Conservation (phyloP, 1,284 basidiomycete genomes). For the Moesziomyces sp. region DNA sequence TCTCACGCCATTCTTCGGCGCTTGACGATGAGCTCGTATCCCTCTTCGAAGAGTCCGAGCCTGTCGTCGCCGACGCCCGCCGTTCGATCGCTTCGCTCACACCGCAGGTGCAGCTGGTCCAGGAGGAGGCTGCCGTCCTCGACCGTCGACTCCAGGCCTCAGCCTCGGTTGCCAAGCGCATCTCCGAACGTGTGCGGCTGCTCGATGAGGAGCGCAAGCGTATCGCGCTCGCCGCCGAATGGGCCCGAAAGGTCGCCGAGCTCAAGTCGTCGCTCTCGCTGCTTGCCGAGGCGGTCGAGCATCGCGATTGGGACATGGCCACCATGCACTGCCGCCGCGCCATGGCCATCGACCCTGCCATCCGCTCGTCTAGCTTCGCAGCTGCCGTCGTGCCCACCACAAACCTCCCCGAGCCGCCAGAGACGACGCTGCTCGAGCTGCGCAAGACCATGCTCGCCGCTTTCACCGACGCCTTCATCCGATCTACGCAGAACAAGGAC, state of each 20-base stretch:
- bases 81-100: constrained; percentile 71
- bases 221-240: constrained; percentile 83
- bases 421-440: constrained; percentile 81
- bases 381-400: constrained; percentile 88
- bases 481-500: constrained; percentile 75
- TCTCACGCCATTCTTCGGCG: constrained; percentile 81
- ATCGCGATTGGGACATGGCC: constrained; percentile 93
- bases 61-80: constrained; percentile 33
- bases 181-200: constrained; percentile 85
- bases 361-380: constrained; percentile 86
- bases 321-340: constrained; percentile 88
- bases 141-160: constrained; percentile 75
- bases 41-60: constrained; percentile 74
- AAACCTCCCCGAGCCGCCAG: constrained; percentile 84
- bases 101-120: constrained; percentile 76
- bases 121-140: constrained; percentile 75
- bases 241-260: constrained; percentile 86
- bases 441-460: constrained; percentile 80
- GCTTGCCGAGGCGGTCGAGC: constrained; percentile 81
- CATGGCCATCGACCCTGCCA: constrained; percentile 81
- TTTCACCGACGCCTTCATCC: constrained; percentile 85
- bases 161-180: constrained; percentile 84
- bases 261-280: constrained; percentile 87
- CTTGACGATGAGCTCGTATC: constrained; percentile 81
- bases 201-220: constrained; percentile 91